Percentiles rank a stretch among this genome's conserved stretches.
phyloP scores from a whole-genome alignment of 2,329 filamentous ascomycete genomes.

The Lachnellula hyalina region DNA sequence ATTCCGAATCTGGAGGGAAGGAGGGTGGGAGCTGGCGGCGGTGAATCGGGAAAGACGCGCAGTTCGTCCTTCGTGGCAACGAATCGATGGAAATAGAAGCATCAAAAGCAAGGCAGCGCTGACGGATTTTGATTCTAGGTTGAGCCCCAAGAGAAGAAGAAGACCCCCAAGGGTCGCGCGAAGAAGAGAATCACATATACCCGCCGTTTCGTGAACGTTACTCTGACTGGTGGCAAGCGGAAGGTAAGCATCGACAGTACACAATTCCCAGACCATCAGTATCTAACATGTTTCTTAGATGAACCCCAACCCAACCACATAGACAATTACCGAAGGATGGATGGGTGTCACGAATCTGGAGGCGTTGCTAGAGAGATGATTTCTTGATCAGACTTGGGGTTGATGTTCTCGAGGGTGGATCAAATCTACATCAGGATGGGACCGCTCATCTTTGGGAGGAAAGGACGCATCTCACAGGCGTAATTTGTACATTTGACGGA shows the following conservation, averaged over 20 bases:
- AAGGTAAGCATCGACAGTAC: conserved; percentile 58
- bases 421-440: conserved; percentile 24
- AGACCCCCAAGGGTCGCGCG: conserved; percentile 93
- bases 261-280: conserved; percentile 9
- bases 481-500: conserved; percentile 29
- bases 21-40: conserved; percentile 1
- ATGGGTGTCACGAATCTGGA: conserved; percentile 12
- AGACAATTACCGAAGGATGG: conserved; percentile 32
- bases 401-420: conserved; percentile 25
- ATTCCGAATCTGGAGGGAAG: conserved; percentile 13
- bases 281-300: conserved; percentile 47
- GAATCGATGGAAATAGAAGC: background rate
- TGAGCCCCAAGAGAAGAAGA: conserved; percentile 91
- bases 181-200: conserved; percentile 97
- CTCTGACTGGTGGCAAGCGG: conserved; percentile 95
- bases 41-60: background rate
- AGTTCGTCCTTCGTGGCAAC: background rate
- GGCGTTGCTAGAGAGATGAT: conserved; percentile 12
- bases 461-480: conserved; percentile 30
- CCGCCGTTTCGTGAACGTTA: conserved; percentile 97
- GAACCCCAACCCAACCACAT: conserved; percentile 80
- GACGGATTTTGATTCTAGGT: conserved; percentile 49
- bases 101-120: conserved; percentile 15
- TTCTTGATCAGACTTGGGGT: conserved; percentile 25
- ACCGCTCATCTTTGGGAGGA: conserved; percentile 26